Conservation (phyloP, 306 rosid species). For the Adenanthera pavonina region DNA sequence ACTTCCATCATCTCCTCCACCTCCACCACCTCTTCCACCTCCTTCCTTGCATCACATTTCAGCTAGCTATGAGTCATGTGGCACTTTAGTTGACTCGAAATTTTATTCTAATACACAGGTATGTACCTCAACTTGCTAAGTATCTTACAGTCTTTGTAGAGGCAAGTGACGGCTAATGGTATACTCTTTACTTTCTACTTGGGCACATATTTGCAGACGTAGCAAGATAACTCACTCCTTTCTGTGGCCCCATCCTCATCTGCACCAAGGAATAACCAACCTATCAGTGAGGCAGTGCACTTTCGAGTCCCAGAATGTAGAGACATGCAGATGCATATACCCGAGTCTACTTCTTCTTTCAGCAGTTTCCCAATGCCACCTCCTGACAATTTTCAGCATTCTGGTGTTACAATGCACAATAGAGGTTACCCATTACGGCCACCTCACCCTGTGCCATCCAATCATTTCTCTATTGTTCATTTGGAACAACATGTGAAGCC, state of each 20-base stretch:
- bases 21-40: conserved; percentile 50
- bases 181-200: conserved; percentile 38
- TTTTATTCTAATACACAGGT: conserved; percentile 62
- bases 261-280: conserved; percentile 58
- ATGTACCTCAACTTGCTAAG: conserved; percentile 27
- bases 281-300: conserved; percentile 58
- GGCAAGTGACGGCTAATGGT: conserved; percentile 23
- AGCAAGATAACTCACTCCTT: conserved; percentile 51
- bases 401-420: conserved; percentile 50
- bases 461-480: conserved; percentile 78
- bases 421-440: conserved; percentile 72
- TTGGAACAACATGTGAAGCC: conserved; percentile 70
- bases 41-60: conserved; percentile 44
- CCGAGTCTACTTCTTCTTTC: conserved; percentile 62
- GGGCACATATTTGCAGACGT: conserved; percentile 49
- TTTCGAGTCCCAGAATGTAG: conserved; percentile 59
- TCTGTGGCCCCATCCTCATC: conserved; percentile 57
- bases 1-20: conserved; percentile 77
- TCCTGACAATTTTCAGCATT: conserved; percentile 53
- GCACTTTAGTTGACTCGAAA: conserved; percentile 58
- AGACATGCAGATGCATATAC: conserved; percentile 65
- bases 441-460: conserved; percentile 73
- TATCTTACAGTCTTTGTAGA: conserved; percentile 7
- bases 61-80: conserved; percentile 53
- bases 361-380: conserved; percentile 56